phyloP scores from a whole-genome alignment of 2,329 filamentous ascomycete species.

The Microdochium paspali region DNA sequence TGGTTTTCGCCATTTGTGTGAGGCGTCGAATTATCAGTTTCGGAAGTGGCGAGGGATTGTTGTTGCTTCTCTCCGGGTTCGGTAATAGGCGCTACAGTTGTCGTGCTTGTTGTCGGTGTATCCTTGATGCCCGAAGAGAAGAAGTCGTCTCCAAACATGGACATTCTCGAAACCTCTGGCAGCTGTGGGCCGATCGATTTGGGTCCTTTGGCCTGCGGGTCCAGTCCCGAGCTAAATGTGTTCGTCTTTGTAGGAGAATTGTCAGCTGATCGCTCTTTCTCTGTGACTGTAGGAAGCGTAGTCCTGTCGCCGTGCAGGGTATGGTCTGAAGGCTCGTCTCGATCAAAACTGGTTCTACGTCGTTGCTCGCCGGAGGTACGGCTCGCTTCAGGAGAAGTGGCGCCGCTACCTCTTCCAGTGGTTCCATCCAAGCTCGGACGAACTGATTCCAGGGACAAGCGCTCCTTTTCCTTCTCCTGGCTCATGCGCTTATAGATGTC shows the following conservation, averaged over 20 bases:
- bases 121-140: constrained; percentile 28
- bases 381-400: constrained; percentile 12
- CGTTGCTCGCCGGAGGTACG: constrained; percentile 12
- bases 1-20: constrained; percentile 1
- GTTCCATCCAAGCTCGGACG: constrained; percentile 46
- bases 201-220: constrained; percentile 4
- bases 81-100: neutral
- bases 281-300: constrained; percentile 41
- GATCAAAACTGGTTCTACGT: constrained; percentile 15
- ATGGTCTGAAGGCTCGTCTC: constrained; percentile 23
- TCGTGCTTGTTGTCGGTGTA: neutral
- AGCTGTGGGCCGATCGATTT: constrained; percentile 39
- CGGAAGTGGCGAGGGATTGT: neutral
- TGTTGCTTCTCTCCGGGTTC: neutral
- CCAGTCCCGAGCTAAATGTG: neutral
- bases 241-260: neutral
- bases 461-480: constrained; percentile 51
- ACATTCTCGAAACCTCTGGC: constrained; percentile 48
- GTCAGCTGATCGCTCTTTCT: constrained; percentile 29
- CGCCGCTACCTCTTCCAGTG: constrained; percentile 16
- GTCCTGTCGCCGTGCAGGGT: constrained; percentile 25
- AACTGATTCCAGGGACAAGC: constrained; percentile 46
- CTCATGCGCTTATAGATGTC: constrained; percentile 69
- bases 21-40: no score
- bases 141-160: constrained; percentile 49